phyloP scores from a whole-genome alignment of 2,329 filamentous ascomycete species.

The Colletotrichum costaricense region DNA sequence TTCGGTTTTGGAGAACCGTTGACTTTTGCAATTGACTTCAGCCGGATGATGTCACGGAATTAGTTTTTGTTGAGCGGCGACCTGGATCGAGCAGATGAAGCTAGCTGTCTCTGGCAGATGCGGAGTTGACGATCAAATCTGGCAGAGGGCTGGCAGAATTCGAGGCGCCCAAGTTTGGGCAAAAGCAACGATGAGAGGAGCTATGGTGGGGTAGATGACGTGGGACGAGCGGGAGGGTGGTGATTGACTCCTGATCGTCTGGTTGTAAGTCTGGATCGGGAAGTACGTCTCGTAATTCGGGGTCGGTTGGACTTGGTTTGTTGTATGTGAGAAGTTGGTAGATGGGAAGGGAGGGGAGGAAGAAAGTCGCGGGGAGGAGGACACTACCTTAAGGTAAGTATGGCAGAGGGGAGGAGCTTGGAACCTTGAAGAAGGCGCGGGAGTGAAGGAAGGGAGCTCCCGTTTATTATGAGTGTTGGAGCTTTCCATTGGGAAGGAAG shows the following conservation, averaged over 20 bases:
- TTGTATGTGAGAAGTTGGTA: conserved; percentile 13
- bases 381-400: background rate
- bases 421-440: background rate
- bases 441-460: background rate
- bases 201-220: conserved; percentile 26
- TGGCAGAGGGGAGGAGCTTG: background rate
- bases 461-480: conserved; percentile 27
- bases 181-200: conserved; percentile 18
- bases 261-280: conserved; percentile 1
- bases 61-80: conserved; percentile 10
- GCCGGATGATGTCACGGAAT: conserved; percentile 24
- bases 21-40: background rate
- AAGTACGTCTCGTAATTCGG: conserved; percentile 12
- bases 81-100: conserved; percentile 4
- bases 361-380: background rate
- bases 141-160: background rate
- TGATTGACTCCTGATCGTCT: conserved; percentile 24
- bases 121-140: background rate
- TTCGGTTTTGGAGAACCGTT: background rate
- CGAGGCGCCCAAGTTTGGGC: background rate
- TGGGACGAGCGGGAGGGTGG: conserved; percentile 9
- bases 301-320: conserved; percentile 6
- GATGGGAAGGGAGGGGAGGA: background rate
- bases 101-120: background rate
- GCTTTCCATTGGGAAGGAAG: background rate